phyloP scores from a whole-genome alignment of 192 early-diverging fungal species.

The Backusella psychrophila region DNA sequence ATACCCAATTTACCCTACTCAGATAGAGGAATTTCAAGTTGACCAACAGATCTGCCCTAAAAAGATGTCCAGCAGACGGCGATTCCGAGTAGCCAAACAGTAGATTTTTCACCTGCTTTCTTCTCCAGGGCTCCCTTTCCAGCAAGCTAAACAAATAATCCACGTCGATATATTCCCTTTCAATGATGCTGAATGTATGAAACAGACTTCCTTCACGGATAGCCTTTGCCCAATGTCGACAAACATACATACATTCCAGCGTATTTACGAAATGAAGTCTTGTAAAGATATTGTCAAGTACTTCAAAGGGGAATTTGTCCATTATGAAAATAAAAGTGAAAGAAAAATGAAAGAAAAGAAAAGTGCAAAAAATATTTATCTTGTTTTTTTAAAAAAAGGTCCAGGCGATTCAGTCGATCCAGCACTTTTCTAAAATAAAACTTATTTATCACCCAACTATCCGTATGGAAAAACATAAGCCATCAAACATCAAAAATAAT shows the following conservation, averaged over 20 bases:
- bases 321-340: not conserved
- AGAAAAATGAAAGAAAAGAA: not conserved
- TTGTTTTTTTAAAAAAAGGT: too few relatives aligned
- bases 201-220: not conserved
- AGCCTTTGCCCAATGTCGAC: not conserved
- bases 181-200: not conserved
- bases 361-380: not conserved
- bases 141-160: not conserved
- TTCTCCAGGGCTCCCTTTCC: not conserved
- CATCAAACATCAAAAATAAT: not conserved
- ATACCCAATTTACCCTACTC: not conserved
- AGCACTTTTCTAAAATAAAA: not conserved
- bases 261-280: not conserved
- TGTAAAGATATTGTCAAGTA: not conserved
- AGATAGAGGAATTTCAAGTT: not conserved
- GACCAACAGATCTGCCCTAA: not conserved
- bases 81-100: not conserved
- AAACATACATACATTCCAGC: not conserved
- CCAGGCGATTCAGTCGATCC: not conserved
- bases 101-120: not conserved
- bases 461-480: too few relatives aligned
- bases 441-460: not conserved
- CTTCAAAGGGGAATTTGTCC: not conserved
- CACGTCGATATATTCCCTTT: not conserved
- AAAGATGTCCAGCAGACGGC: not conserved